Base-by-base conservation (phyloP, 1,284 basidiomycete species). In the Kalmanozyma brasiliensis region DNA sequence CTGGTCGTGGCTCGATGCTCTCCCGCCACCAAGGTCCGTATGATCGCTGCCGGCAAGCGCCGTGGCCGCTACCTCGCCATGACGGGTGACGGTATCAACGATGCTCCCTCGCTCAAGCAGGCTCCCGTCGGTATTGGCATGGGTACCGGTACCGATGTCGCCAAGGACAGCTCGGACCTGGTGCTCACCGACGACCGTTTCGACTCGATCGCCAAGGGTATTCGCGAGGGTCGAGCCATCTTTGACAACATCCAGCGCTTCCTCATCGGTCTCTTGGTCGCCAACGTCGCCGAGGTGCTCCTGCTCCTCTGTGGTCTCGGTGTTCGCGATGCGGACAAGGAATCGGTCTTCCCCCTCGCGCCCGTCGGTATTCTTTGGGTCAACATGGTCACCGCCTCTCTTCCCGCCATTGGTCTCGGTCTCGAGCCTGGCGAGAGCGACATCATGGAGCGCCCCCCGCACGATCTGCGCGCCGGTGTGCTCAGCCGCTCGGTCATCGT, bases 141-240 rank as follows among this genome's bases (percentile, higher is more conserved):
- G 89, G 89, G 89, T 33, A 87, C 85, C 7, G 89, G 89, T n/a
- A 87, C 86, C 8, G 89, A 90, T 70, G 89, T 90, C 24, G 89
- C 89, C 35, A 88, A 87, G 75, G 86, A 86, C 49, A 67, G 64
- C 29, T 77, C 81, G n/a, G 81, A 82, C 35, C 68, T 82, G 17
- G 66, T 82, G 20, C 62, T 82, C 8, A 73, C 71, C 16, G 77
- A 79, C 47, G 77, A 79, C 56, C 49, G 67, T 14, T 79, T 78
- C 47, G 73, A 67, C 44, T 69, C 65, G 32, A 78, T 79, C 51
- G 71, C 75, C 51, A 68, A 67, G 45, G 77, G 72, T 47, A 70
- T 79, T 44, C 49, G 55, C 32, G 76, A 77, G 38, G 77, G 77
- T 9, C 56, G 77, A 38, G 74, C 72, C 32, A 71, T 78, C 55